Evolutionary conservation across 495 filamentous ascomycete genomes (phyloP).

Genomic region (Pseudoneurospora amorphoporcata): DNA sequence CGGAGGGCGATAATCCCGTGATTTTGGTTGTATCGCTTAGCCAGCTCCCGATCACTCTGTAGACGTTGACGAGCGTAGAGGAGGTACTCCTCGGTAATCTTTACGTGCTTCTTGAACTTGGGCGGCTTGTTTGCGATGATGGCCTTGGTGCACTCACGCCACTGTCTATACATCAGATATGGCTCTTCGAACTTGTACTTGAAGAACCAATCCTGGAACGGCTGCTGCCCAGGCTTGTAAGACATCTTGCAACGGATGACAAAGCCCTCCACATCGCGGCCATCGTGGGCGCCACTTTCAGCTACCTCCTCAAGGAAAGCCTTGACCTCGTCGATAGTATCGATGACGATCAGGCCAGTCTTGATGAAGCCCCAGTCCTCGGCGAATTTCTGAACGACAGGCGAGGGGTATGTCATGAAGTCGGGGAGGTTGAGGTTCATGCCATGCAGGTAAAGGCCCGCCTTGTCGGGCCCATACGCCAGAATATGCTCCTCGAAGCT

Average conservation of each 20-base stretch:
- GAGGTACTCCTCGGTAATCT: conserved; percentile 88
- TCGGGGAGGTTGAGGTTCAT: conserved; percentile 88
- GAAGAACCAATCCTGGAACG: conserved; percentile 91
- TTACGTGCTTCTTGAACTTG: conserved; percentile 71
- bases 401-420: conserved; percentile 73
- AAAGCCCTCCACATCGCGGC: conserved; percentile 91
- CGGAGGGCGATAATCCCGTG: conserved; percentile 94
- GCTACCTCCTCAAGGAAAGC: conserved; percentile 72
- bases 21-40: conserved; percentile 63
- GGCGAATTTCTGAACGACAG: conserved; percentile 77
- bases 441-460: conserved; percentile 90
- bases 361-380: conserved; percentile 91
- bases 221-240: conserved; percentile 18
- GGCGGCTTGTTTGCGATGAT: conserved; percentile 67
- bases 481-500: conserved; percentile 94
- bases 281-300: conserved; percentile 76
- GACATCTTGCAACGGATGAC: conserved; percentile 79
- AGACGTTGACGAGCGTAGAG: conserved; percentile 67
- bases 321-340: conserved; percentile 62
- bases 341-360: conserved; percentile 66
- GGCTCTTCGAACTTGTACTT: conserved; percentile 99
- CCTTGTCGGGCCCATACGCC: conserved; percentile 70
- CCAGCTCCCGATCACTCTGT: conserved; percentile 49
- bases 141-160: conserved; percentile 93
- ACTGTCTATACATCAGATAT: conserved; percentile 96